Conservation (phyloP, 345 rosid genomes). For the Microthlaspi erraticum region DNA sequence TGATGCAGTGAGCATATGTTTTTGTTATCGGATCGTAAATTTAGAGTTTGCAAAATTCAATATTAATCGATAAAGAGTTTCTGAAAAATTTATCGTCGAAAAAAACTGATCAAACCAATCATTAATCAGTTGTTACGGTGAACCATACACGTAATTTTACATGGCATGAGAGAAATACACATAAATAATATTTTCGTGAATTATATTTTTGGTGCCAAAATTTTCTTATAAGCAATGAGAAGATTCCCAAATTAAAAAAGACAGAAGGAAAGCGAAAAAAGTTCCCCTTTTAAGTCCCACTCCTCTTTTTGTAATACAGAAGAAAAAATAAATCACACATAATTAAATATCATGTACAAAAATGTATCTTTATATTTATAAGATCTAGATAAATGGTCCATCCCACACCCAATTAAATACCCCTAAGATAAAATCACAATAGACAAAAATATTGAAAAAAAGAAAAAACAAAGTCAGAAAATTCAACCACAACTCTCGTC, state of each 20-base stretch:
- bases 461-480: not conserved
- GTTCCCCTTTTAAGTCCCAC: slow-evolving; percentile 43
- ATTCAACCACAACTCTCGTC: slow-evolving; percentile 34
- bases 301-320: slow-evolving; percentile 32
- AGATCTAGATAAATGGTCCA: slow-evolving; percentile 45
- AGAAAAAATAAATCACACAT: not conserved
- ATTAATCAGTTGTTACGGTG: slow-evolving; percentile 24
- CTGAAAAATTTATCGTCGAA: not conserved
- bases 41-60: not conserved
- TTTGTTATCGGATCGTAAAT: not conserved
- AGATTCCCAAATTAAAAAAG: slow-evolving; percentile 48
- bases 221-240: slow-evolving; percentile 45
- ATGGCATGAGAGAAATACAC: not conserved
- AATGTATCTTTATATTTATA: slow-evolving; percentile 31
- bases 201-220: slow-evolving; percentile 14
- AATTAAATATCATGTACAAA: slow-evolving; percentile 21
- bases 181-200: not conserved
- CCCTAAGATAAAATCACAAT: slow-evolving; percentile 44
- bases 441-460: not conserved
- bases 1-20: slow-evolving; percentile 2
- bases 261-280: slow-evolving; percentile 43
- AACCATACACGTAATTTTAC: slow-evolving; percentile 2
- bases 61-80: slow-evolving; percentile 4
- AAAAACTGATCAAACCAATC: slow-evolving; percentile 28
- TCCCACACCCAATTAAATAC: slow-evolving; percentile 45